Evolutionary conservation across 306 rosid genomes (phyloP).

Genomic region (Elaeagnus macrophylla): DNA sequence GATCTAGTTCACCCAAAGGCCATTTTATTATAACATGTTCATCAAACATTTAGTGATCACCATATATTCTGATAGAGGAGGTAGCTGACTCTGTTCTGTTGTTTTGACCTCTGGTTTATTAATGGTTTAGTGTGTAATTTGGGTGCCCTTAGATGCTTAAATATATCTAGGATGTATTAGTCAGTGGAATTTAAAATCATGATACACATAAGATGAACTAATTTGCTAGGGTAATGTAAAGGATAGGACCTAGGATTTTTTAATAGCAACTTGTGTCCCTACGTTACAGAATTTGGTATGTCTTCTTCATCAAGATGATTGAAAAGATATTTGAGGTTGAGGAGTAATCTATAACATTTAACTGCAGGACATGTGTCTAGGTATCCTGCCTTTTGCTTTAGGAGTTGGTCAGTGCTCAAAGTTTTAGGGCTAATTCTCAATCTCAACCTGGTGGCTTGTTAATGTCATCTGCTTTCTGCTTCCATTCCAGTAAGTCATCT

Average conservation of each 20-base stretch:
- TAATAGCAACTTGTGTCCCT: constrained; percentile 29
- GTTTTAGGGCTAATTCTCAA: constrained; percentile 66
- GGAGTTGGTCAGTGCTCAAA: constrained; percentile 74
- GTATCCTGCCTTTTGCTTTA: constrained; percentile 75
- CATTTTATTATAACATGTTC: too few species aligned
- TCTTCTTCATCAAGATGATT: constrained; percentile 28
- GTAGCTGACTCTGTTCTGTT: too few species aligned
- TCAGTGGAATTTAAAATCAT: constrained; percentile 18
- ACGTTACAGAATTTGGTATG: constrained; percentile 15
- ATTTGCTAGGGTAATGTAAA: constrained; percentile 19
- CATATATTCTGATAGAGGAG: too few species aligned
- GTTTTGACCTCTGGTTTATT: too few species aligned
- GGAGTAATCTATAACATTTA: constrained; percentile 53
- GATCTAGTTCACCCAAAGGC: too few species aligned
- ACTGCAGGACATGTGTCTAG: constrained; percentile 94
- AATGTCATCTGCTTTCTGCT: constrained; percentile 42
- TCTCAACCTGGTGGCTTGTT: constrained; percentile 63
- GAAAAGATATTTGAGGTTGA: constrained; percentile 38
- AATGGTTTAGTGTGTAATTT: background rate
- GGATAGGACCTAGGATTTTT: constrained; percentile 22
- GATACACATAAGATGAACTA: constrained; percentile 15
- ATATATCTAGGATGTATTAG: constrained; percentile 11
- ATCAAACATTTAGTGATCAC: too few species aligned
- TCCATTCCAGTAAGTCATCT: constrained; percentile 58
- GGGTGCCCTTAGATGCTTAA: constrained; percentile 21